These are phyloP conservation scores for Raddia distichophylla DNA, from an alignment of 176 grass and related monocot genomes.

Conservation along the genomic window DNA sequence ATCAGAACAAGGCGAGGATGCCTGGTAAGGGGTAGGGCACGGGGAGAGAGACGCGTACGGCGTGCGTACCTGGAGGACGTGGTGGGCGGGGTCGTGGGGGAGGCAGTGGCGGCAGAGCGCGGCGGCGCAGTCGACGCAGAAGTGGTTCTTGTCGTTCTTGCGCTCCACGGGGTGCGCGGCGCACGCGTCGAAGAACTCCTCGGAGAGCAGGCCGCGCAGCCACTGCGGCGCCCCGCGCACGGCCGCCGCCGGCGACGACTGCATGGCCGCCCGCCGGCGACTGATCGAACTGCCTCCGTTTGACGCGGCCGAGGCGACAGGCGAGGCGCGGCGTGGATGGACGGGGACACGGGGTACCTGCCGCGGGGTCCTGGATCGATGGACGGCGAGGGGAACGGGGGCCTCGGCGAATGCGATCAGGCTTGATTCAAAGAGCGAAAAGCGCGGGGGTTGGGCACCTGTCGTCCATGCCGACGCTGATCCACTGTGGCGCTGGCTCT, in stretches of 20 bases:
- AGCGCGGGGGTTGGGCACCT: constrained; percentile 13
- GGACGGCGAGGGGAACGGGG: neutral
- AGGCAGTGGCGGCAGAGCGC: constrained; percentile 61
- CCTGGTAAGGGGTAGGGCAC: neutral
- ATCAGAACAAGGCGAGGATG: neutral
- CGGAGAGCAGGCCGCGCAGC: constrained; percentile 45
- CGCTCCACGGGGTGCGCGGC: constrained; percentile 43
- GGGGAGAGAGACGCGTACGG: neutral
- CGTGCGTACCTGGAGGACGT: constrained; percentile 41
- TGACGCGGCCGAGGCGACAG: neutral
- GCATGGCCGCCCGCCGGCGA: constrained; percentile 1
- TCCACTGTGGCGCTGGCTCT: neutral
- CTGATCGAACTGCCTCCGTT: neutral
- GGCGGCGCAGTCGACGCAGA: constrained; percentile 54
- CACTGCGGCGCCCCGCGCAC: constrained; percentile 41
- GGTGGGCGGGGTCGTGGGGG: constrained; percentile 39
- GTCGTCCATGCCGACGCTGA: too few relatives aligned
- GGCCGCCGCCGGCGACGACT: neutral
- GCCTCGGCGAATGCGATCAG: neutral
- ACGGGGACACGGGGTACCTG: neutral
- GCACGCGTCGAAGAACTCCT: constrained; percentile 63
- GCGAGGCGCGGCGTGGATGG: neutral
- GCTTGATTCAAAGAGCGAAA: constrained; percentile 44
- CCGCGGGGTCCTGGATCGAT: neutral
- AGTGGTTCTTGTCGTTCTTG: constrained; percentile 68